Base-by-base conservation (phyloP, 306 rosid species). In the Cyclanthera cordifolia region DNA sequence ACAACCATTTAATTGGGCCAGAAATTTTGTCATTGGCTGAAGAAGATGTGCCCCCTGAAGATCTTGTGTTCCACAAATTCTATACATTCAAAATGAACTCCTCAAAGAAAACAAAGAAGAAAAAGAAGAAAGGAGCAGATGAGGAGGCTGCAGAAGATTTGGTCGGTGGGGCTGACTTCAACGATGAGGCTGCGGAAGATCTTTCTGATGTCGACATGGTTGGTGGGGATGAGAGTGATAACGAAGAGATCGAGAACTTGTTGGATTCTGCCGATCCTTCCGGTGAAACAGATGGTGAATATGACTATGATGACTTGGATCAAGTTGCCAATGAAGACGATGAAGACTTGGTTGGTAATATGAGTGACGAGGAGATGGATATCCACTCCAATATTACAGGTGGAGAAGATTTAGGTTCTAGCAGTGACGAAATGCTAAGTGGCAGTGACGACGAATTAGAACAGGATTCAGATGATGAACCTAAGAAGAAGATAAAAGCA, bases 61-160 rank as follows among this genome's bases (percentile, higher is more conserved):
- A 93, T 74, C 94, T 93, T 25, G 95, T 90, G 48, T 93, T 93
- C 80, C 99, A 93, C 76, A 93, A 85, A 79, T 90, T 93, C 80
- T 93, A 90, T 74, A 74, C 86, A 55, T 85, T 83, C 60, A 90
- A 93, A 75, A 86, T 83, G 95, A 77, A 48, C 47, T 77, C 89
- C 20, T 72, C 87, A 8, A 76, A 79, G 74, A 93, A 88, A 75
- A 73, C 73, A 3, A 93, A 89, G 86, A 93, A 90, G 82, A 80
- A 80, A 77, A 92, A 92, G 74, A 86, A 84, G 85, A 86, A 73
- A 79, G 72, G 81, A 6, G 74, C 80, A 4, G 86, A 79, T 20
- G 95, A 89, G 17, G 96, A 86, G 28, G 90, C 59, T 28, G 87
- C 80, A 34, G 95, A 85, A 73, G 91, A 86, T 0, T 76, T 83